Evolutionary conservation across 331 rosid species (phyloP).

Genomic region (Spiraea crenata): DNA sequence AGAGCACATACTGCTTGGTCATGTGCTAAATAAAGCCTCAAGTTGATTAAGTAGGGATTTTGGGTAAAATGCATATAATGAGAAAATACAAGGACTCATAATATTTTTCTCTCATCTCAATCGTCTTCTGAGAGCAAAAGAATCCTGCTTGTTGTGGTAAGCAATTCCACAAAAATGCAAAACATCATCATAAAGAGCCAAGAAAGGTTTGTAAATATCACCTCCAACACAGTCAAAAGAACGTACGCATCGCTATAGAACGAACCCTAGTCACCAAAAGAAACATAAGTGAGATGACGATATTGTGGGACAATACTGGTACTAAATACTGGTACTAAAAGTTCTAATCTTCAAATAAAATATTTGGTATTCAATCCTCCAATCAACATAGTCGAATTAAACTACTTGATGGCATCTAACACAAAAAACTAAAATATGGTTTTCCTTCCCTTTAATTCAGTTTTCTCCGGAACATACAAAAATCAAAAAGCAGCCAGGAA

Average conservation of each 20-base stretch:
- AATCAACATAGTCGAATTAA: no score
- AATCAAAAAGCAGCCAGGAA: not conserved
- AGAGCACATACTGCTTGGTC: not conserved
- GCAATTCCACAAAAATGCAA: not conserved
- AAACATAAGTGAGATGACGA: not conserved
- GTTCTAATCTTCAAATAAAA: not conserved
- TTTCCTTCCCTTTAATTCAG: not conserved
- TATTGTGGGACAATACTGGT: not conserved
- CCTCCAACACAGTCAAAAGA: constrained; percentile 18
- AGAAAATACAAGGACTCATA: not conserved
- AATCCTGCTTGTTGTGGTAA: not conserved
- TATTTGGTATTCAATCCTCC: no score
- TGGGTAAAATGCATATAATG: not conserved
- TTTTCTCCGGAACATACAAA: not conserved
- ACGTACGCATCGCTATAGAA: not conserved
- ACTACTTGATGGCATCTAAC: not conserved
- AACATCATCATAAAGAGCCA: not conserved
- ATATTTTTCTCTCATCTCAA: not conserved
- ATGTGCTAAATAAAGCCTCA: no score
- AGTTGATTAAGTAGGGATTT: not conserved
- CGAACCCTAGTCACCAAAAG: constrained; percentile 16
- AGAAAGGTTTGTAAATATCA: constrained; percentile 3
- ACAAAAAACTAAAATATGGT: not conserved
- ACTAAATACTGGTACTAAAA: not conserved
- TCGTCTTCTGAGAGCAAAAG: not conserved